Base-by-base conservation (phyloP, 192 early-diverging fungal species). In the Podila epicladia region DNA sequence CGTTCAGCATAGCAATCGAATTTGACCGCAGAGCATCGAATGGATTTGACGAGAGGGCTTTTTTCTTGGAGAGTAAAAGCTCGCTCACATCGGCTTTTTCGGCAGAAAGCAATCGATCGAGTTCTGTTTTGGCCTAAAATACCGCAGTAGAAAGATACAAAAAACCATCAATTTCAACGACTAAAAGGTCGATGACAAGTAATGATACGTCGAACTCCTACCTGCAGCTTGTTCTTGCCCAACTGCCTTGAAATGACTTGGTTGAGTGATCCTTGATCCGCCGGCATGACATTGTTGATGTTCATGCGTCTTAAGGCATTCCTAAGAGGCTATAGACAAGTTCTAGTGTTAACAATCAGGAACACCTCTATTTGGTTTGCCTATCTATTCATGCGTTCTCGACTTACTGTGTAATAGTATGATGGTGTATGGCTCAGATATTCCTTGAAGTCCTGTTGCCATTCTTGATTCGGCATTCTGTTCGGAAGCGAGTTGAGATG, bases 11-110 rank as follows among this genome's bases (percentile, higher is more conserved):
- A 9, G 82, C 73, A 38, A 91, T 68, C 33, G 90, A 79, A 33
- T 87, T 77, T 17, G 82, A 82, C 28, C 92, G 89, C 31, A 87
- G 83, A 5, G 91, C 89, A 68, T 93, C 91, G 74, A 93, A 92
- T 8, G 90, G 86, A 66, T 93, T 93, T 50, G 74, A 64, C 2
- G 75, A 84, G 48, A 89, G 67, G 0, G 75, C 72, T 37, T 75
- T 77, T 53, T 82, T 71, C 45, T 87, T 86, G 4, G 83, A 77
- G 2, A 69, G 84, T 26, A 35, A 13, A 59, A 76, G 11, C 60
- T 84, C 71, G 64, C 69, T 22, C 28, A 55, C 13, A 65, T 59
- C 24, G 69, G 35, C 55, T 74, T 83, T 35, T 49, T 77, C 75
- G 69, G 82, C 22, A 41, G 73, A 28, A 24, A 64, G 33, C 26